phyloP scores from a whole-genome alignment of 176 grass and related monocot species.

The Bothriochloa decipiens region DNA sequence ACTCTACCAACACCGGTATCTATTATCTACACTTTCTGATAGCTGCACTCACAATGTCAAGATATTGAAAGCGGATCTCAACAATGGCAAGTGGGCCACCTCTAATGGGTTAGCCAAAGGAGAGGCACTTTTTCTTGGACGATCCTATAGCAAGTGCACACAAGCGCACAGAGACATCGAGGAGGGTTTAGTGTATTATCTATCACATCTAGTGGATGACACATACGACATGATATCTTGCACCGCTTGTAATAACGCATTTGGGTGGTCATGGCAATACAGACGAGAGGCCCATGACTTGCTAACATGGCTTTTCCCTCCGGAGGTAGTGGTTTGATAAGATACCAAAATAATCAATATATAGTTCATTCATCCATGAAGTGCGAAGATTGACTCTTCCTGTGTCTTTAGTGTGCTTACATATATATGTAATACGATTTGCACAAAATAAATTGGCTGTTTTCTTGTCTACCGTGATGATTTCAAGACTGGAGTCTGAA shows the following conservation, averaged over 20 bases:
- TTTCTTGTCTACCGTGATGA: too few relatives aligned
- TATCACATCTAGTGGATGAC: neutral
- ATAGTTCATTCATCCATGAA: too few relatives aligned
- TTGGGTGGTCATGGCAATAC: neutral
- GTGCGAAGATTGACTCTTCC: too few relatives aligned
- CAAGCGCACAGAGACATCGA: neutral
- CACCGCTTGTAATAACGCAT: neutral
- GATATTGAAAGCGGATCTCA: neutral
- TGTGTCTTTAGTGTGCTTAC: too few relatives aligned
- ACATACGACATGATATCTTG: neutral
- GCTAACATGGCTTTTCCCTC: neutral
- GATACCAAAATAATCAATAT: too few relatives aligned
- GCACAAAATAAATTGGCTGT: too few relatives aligned
- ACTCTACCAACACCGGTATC: neutral
- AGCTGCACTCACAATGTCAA: neutral
- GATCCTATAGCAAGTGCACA: neutral
- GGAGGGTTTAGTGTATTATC: neutral
- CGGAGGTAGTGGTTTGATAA: too few relatives aligned
- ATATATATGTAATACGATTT: too few relatives aligned
- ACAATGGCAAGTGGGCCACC: neutral
- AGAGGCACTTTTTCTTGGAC: neutral
- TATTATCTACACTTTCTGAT: neutral
- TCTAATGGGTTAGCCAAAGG: neutral
- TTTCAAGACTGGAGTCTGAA: too few relatives aligned
- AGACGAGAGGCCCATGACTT: accelerated